Evolutionary conservation across 371 early-diverging fungal genomes (phyloP).

Genomic region (Saksenaea oblongispora): DNA sequence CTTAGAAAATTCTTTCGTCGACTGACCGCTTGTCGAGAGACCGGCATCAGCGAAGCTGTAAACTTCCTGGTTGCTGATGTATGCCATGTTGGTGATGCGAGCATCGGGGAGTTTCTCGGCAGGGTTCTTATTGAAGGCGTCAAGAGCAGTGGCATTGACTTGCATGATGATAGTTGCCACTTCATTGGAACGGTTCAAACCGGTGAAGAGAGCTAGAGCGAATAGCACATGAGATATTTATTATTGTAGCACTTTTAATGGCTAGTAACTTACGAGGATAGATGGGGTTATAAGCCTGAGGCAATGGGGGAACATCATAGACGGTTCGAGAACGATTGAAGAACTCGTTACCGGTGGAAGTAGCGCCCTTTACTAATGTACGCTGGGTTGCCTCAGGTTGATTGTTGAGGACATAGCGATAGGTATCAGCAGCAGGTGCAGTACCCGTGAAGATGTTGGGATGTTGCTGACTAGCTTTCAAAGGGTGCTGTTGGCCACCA

Average conservation of each 20-base stretch:
- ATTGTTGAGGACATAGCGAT: constrained; percentile 33
- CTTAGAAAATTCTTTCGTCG: constrained; percentile 53
- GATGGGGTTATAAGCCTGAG: constrained; percentile 52
- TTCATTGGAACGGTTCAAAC: constrained; percentile 34
- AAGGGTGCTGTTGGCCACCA: constrained; percentile 27
- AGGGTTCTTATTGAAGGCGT: constrained; percentile 28
- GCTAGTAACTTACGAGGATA: constrained; percentile 40
- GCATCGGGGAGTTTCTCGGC: constrained; percentile 28
- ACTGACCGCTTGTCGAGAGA: constrained; percentile 44
- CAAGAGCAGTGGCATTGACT: constrained; percentile 35
- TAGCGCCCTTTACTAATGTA: constrained; percentile 33
- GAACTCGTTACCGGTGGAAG: constrained; percentile 55
- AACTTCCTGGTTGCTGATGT: constrained; percentile 45
- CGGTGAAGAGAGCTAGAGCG: constrained; percentile 21
- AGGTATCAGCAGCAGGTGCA: constrained; percentile 37
- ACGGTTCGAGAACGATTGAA: constrained; percentile 50
- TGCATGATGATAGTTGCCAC: constrained; percentile 52
- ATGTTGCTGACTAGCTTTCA: constrained; percentile 22
- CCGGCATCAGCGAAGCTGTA: constrained; percentile 34
- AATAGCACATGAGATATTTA: background rate
- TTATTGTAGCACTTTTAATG: background rate
- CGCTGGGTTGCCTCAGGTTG: constrained; percentile 32
- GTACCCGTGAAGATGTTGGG: constrained; percentile 39
- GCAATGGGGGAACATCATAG: constrained; percentile 45
- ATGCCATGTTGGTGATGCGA: constrained; percentile 38